Percentiles rank a stretch among this genome's conserved stretches.
Evolutionary conservation across 371 early-diverging fungal species (phyloP).

Genomic region (Gilbertella persicaria): DNA sequence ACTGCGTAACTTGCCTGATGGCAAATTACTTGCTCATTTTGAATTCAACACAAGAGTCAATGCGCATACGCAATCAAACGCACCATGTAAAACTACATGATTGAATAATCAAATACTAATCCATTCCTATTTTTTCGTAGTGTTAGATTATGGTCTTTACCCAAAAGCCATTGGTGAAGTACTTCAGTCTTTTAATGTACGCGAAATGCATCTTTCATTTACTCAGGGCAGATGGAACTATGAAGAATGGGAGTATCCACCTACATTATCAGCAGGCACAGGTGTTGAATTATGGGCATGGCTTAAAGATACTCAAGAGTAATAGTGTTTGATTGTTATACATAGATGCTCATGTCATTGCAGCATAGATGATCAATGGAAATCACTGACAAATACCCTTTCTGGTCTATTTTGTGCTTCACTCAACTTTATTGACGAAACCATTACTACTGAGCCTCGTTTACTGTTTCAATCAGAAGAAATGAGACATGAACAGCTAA

Average conservation of each 20-base stretch:
- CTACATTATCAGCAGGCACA: conserved; percentile 60
- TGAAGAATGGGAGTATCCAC: conserved; percentile 76
- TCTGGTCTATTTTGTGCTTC: conserved; percentile 96
- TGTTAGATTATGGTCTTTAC: conserved; percentile 73
- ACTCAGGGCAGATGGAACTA: conserved; percentile 90
- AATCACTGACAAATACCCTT: conserved; percentile 84
- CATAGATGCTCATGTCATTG: too few relatives aligned
- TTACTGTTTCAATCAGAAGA: conserved; percentile 56
- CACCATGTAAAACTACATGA: conserved; percentile 18
- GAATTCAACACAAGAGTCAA: conserved; percentile 63
- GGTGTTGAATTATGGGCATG: conserved; percentile 86
- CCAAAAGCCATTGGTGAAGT: conserved; percentile 89
- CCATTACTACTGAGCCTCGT: conserved; percentile 73
- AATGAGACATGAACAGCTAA: conserved; percentile 37
- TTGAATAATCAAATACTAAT: too few relatives aligned
- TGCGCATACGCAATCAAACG: conserved; percentile 27
- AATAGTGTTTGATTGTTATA: too few relatives aligned
- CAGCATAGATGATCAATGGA: conserved; percentile 78
- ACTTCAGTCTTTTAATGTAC: conserved; percentile 70
- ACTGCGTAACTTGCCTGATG: conserved; percentile 69
- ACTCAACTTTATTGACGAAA: conserved; percentile 86
- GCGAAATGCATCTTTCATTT: conserved; percentile 83
- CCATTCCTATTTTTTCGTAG: conserved; percentile 26
- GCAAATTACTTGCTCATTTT: conserved; percentile 79
- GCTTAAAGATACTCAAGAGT: conserved; percentile 60